Base-by-base conservation (phyloP, 1,139 yeast genomes). In the Hanseniaspora uvarum region DNA sequence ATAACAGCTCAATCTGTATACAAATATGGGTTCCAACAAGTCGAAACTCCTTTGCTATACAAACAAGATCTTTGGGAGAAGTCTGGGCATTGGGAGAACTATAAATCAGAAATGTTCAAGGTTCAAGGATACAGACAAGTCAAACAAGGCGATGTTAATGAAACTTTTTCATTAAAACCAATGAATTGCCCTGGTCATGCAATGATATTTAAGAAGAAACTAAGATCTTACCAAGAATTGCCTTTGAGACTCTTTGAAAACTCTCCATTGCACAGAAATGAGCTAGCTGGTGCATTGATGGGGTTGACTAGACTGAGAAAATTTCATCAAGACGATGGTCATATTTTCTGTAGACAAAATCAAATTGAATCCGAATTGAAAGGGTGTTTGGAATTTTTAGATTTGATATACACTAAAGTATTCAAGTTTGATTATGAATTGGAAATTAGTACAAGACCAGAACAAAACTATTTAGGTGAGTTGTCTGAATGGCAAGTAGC, bases 161-260 rank as follows among this genome's bases (percentile, higher is more conserved):
- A 79, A 60, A 80, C 77, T 44, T 86, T 79, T 65, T 96, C 96
- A 3, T 73, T 92, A 58, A 92, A 92, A 68, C 98, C 98, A 26
- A 92, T 92, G 98, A 94, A 92, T 70, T 92, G 98, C 67, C 98
- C 99, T 0, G 97, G 97, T 1, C 99, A 94, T 67, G 94, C 98
- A 66, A 67, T 92, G 56, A 80, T 94, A 59, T 94, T 82, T 72
- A 79, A 83, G 58, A 78, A 81, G 59, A 81, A 85, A 59, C 95
- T 88, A 57, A 79, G 94, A 61, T 86, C 95, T 0, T 87, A 87
- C 65, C 79, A 87, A 58, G 97, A 94, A 62, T 71, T 94, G 55
- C 99, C 99, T 5, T 74, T 89, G 62, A 72, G 98, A 62, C 80
- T 79, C 63, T 86, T 95, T 12, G 99, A 94, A 69, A 92, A 89